Base-by-base conservation (phyloP, 1,284 basidiomycete genomes). In the Apiotrichum sp. region DNA sequence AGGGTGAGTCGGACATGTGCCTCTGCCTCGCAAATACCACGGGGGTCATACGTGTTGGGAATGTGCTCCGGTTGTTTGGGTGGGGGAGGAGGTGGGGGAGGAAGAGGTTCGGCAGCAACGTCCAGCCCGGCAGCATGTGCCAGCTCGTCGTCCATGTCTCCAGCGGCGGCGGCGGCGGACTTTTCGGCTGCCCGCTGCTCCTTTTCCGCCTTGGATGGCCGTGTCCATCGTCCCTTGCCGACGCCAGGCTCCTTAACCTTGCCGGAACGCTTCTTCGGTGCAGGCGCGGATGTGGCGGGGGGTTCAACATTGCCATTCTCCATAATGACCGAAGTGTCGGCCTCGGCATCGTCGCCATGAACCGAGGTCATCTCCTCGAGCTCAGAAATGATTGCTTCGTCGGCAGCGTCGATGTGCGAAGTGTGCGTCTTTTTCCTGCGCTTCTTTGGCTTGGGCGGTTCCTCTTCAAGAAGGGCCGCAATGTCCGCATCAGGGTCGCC, bases 401-500 rank as follows among this genome's bases (percentile, higher is more conserved):
- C 58, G 38, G 54, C 42, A 4, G 55, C 53, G 29, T 54, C 59
- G 13, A 41, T 50, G 44, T 10, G 49, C 53, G 47, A 47, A 22
- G 36, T 47, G 43, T 57, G 54, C 29, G 49, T 62, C 47, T 60
- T 58, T 44, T 65, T 66, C 43, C 44, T 50, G 16, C 43, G 47
- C 38, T 55, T 45, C 11, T 48, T 51, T 31, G 50, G 43, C 51
- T 55, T 56, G 42, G 40, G 16, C 6, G 45, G 52, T 33, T 31
- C 61, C 31, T 68, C 66, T 7, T 55, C 64, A 14, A 72, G 48
- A 0, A 69, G 47, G 3, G 67, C 67, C 13, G 68, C 72, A 42
- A 71, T 72, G 40, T 74, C 73, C 34, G 65, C 68, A 38, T 73
- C 71, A n/a, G 70, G 65, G 44, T 69, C 67, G 6, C 63, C 65